Evolutionary conservation across 2,329 filamentous ascomycete species (phyloP).

Genomic region (Onygenales sp.): DNA sequence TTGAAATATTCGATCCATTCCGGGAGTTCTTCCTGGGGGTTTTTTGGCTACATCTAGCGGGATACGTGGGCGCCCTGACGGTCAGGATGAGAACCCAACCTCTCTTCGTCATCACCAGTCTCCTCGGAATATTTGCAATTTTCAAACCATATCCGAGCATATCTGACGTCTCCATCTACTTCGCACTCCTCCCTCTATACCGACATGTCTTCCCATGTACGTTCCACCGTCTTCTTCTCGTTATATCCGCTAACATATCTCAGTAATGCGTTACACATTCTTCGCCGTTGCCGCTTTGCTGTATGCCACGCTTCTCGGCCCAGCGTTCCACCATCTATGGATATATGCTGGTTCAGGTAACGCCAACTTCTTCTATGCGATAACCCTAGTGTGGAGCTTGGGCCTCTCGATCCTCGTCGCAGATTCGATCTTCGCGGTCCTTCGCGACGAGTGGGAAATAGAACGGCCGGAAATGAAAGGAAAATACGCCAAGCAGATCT

Average conservation of each 20-base stretch:
- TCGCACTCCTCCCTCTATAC: conserved; percentile 74
- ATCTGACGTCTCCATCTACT: conserved; percentile 76
- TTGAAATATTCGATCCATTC: conserved; percentile 99
- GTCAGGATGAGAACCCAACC: conserved; percentile 78
- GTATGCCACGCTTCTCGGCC: conserved; percentile 81
- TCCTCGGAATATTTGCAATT: conserved; percentile 82
- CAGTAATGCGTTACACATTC: conserved; percentile 89
- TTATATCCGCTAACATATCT: conserved; percentile 18
- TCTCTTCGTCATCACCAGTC: conserved; percentile 71
- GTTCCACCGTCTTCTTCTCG: conserved; percentile 19
- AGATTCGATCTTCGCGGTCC: conserved; percentile 76
- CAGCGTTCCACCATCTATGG: conserved; percentile 95
- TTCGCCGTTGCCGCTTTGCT: conserved; percentile 72
- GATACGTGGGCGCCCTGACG: conserved; percentile 79
- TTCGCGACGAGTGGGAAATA: conserved; percentile 89
- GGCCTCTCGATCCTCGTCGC: conserved; percentile 79
- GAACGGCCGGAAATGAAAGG: conserved; percentile 84
- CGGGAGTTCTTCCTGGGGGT: conserved; percentile 93
- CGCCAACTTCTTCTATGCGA: conserved; percentile 98
- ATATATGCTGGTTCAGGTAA: conserved; percentile 97
- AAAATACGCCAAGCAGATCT: conserved; percentile 80
- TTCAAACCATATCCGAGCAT: conserved; percentile 97
- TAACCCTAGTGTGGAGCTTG: conserved; percentile 95
- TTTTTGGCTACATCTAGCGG: conserved; percentile 90
- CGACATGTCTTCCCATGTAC: conserved; percentile 78